phyloP scores from a whole-genome alignment of 805 yeast species.

The Saccharomycopsis fermentans region DNA sequence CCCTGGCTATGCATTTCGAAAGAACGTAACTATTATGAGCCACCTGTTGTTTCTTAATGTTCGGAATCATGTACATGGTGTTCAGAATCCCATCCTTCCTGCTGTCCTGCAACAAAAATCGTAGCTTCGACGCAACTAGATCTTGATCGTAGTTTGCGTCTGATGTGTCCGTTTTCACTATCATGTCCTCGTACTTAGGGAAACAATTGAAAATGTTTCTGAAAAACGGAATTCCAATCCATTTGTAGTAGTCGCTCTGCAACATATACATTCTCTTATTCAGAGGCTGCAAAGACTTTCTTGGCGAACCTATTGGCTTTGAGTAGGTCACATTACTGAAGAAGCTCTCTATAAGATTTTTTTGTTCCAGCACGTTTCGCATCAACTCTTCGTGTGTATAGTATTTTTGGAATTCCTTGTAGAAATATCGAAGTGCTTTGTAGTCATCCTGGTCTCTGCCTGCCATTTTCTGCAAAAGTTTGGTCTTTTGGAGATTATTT shows the following conservation, averaged over 20 bases:
- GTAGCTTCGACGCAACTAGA: background rate
- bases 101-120: background rate
- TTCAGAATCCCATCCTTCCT: background rate
- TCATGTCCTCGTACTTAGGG: background rate
- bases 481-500: background rate
- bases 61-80: background rate
- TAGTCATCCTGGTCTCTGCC: background rate
- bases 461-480: background rate
- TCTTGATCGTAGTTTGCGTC: background rate
- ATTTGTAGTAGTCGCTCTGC: conserved; percentile 1
- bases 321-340: background rate
- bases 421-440: background rate
- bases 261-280: background rate
- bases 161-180: background rate
- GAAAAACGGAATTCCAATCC: background rate
- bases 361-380: background rate
- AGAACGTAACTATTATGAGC: background rate
- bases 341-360: background rate
- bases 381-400: background rate
- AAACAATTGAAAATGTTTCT: background rate
- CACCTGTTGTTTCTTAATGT: background rate
- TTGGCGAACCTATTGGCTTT: background rate
- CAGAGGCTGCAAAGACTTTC: background rate
- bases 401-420: background rate
- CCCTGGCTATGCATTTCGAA: background rate